Base-by-base conservation (phyloP, 1,139 yeast genomes). In the Starmera stellimalicola region DNA sequence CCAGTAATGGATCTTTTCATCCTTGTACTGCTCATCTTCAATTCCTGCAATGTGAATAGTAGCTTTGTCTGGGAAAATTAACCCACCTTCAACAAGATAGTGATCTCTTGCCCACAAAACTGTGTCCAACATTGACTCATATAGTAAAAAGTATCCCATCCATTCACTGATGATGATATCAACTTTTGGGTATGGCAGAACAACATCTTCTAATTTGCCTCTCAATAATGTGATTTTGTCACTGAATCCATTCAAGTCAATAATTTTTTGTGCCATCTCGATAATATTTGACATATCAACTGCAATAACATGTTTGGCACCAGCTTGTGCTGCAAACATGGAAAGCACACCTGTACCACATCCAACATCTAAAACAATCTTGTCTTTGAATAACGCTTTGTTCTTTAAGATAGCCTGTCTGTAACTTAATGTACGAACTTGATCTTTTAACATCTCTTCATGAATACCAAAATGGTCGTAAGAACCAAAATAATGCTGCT, bases 401-500 rank as follows among this genome's bases (percentile, higher is more conserved):
- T 93, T 93, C 58, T 85, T 87, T 63, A 77, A 77, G 63, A 93
- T 91, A 37, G 97, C 95, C 42, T 83, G 81, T 52, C 97, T 71
- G 63, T 93, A 93, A 23, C 95, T 74, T 44, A 88, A 66, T 7
- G 99, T 93, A 58, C 99, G 77, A 27, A 87, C 84, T 36, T 85
- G 75, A 57, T 93, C 99, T 60, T 91, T 94, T 53, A 93, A 76
- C 99, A 93, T 93, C 59, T 88, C 97, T 62, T 93, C 98, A 55
- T 93, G 99, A 53, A 93, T 93, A 36, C 96, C 96, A 53, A 85
- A 88, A 57, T 91, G 97, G 57, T 91, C 97, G 52, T 91, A 91
- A 4, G 97, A 88, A 33, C 81, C 73, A 64, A 91, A 91, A 63
- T 91, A 91, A 57, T 88, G 97, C 33, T 47, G 52, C 32, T 49